A percentile compares a stretch with the other conserved stretches of the same genome.
These are phyloP conservation scores for Spatholobus suberectus DNA, from an alignment of 306 rosid genomes.

Conservation along the genomic window DNA sequence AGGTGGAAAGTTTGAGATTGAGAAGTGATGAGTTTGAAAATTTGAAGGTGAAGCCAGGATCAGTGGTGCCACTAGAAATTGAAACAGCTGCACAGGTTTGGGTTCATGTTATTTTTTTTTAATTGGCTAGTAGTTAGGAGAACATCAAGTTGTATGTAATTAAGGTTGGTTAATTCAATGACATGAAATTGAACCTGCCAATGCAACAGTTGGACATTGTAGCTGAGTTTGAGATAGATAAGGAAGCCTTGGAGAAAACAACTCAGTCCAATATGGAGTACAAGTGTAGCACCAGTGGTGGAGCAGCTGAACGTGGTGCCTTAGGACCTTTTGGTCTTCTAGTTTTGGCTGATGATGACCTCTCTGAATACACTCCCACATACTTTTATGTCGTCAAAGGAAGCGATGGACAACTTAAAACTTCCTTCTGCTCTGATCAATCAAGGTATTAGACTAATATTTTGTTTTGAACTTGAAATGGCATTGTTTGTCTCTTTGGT, in stretches of 20 bases:
- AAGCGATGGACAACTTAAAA: conserved; percentile 58
- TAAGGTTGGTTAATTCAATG: not conserved
- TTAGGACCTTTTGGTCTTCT: conserved; percentile 87
- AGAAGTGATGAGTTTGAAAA: conserved; percentile 52
- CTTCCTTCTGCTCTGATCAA: conserved; percentile 77
- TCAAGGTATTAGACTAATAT: conserved; percentile 51
- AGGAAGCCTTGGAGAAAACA: conserved; percentile 55
- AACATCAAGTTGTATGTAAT: not conserved
- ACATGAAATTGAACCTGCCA: conserved; percentile 12
- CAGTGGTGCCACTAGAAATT: conserved; percentile 63
- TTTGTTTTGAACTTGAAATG: not conserved
- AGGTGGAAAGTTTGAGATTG: conserved; percentile 73
- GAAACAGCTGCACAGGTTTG: conserved; percentile 78
- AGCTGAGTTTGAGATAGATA: conserved; percentile 80
- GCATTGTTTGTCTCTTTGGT: not conserved
- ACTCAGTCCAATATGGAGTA: conserved; percentile 44
- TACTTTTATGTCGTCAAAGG: conserved; percentile 79
- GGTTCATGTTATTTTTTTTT: not conserved
- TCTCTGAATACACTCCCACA: conserved; percentile 72
- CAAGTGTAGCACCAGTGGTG: conserved; percentile 63
- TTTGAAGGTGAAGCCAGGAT: conserved; percentile 62
- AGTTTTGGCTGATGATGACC: conserved; percentile 72
- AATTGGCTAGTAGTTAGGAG: not conserved
- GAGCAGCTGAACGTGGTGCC: conserved; percentile 68
- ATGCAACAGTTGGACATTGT: conserved; percentile 72